Evolutionary conservation across 768 basidiomycete species (phyloP).

Genomic region (Kwoniella sp.): DNA sequence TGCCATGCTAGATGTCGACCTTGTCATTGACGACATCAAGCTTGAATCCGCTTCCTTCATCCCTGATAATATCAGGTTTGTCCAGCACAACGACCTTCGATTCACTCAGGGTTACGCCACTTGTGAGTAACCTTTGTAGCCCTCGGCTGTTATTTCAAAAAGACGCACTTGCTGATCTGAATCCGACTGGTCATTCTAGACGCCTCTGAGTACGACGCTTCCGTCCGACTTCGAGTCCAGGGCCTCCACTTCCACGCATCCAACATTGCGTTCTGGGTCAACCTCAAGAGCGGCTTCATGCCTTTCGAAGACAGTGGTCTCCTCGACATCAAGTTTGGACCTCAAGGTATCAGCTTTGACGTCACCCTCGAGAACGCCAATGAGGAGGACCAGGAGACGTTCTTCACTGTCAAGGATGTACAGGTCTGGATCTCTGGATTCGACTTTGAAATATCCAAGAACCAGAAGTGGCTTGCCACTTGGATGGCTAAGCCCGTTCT

Average conservation of each 20-base stretch:
- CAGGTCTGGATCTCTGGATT: conserved; percentile 53
- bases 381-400: conserved; percentile 56
- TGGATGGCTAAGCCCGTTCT: conserved; percentile 55
- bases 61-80: conserved; percentile 57
- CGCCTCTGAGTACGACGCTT: conserved; percentile 55
- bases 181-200: conserved; percentile 24
- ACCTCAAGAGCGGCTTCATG: conserved; percentile 56
- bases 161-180: not conserved
- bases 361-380: conserved; percentile 57
- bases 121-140: conserved; percentile 30
- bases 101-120: conserved; percentile 58
- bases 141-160: not conserved
- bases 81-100: conserved; percentile 56
- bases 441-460: conserved; percentile 54
- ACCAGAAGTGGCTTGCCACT: conserved; percentile 55
- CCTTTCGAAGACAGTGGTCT: conserved; percentile 57
- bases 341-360: conserved; percentile 56
- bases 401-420: conserved; percentile 58
- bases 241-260: conserved; percentile 57
- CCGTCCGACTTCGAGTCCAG: conserved; percentile 54
- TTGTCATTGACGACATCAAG: conserved; percentile 56
- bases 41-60: conserved; percentile 58
- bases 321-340: conserved; percentile 56
- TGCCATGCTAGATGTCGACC: conserved; percentile 54
- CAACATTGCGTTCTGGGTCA: conserved; percentile 58